Evolutionary conservation across 805 yeast genomes (phyloP).

Genomic region (Nakazawaea molendinolei): DNA sequence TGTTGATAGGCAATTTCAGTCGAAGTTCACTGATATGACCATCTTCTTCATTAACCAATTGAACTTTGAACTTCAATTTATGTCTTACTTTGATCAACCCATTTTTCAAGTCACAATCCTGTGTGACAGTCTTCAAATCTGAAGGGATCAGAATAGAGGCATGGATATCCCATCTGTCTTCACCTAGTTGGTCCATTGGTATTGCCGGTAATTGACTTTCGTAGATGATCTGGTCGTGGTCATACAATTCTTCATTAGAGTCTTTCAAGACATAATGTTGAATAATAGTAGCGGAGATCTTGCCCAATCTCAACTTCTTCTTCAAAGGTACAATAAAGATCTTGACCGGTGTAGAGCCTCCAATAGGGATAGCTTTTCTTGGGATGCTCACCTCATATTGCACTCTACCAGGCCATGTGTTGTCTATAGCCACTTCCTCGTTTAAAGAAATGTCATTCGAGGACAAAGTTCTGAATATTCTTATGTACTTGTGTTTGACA

Average conservation of each 20-base stretch:
- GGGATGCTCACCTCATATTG: conserved; percentile 41
- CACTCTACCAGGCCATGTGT: conserved; percentile 46
- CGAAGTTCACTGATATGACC: conserved; percentile 90
- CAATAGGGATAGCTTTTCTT: conserved; percentile 39
- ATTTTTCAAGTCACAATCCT: conserved; percentile 33
- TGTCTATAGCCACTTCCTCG: conserved; percentile 39
- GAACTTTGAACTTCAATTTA: conserved; percentile 75
- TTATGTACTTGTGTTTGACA: conserved; percentile 29
- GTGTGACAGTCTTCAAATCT: conserved; percentile 33
- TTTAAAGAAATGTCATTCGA: conserved; percentile 30
- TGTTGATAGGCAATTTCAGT: conserved; percentile 77
- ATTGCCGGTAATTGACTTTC: conserved; percentile 31
- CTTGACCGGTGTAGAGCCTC: conserved; percentile 34
- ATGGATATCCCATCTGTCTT: conserved; percentile 40
- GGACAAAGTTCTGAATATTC: conserved; percentile 38
- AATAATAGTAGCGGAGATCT: conserved; percentile 25
- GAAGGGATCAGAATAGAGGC: conserved; percentile 35
- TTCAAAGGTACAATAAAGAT: conserved; percentile 38
- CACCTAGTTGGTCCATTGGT: conserved; percentile 24
- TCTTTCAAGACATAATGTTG: conserved; percentile 22
- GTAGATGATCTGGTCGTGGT: conserved; percentile 24
- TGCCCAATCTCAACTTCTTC: conserved; percentile 36
- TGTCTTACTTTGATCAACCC: conserved; percentile 62
- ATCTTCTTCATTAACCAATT: conserved; percentile 69
- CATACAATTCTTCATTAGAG: conserved; percentile 25